phyloP scores from a whole-genome alignment of 23 red algal species.

The Gracilaria caudata region DNA sequence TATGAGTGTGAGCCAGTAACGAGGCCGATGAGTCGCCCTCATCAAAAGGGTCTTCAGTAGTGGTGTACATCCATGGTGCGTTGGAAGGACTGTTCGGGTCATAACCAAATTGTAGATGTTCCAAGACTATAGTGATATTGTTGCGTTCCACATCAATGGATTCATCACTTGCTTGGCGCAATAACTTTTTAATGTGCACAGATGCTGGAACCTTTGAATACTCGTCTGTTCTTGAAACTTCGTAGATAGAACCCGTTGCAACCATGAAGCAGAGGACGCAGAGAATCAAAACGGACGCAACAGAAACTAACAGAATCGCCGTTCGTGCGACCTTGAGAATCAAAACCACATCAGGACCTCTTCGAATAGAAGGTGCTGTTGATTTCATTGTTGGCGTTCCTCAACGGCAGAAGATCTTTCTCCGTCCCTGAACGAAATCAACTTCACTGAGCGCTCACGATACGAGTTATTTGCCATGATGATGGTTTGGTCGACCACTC shows the following conservation, averaged over 20 bases:
- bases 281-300: slow-evolving; percentile 15
- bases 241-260: neutral
- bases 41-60: slow-evolving; percentile 29
- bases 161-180: neutral
- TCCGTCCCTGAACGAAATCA: neutral
- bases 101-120: slow-evolving; percentile 45
- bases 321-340: neutral
- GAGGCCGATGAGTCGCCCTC: slow-evolving; percentile 16
- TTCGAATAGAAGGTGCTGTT: neutral
- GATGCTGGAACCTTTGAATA: neutral
- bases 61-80: slow-evolving; percentile 69
- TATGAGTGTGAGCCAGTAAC: slow-evolving; percentile 44
- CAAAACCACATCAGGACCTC: neutral
- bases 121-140: slow-evolving; percentile 68
- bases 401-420: neutral
- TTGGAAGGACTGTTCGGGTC: slow-evolving; percentile 8
- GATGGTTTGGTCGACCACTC: neutral
- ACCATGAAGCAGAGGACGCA: slow-evolving; percentile 19
- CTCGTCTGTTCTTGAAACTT: neutral
- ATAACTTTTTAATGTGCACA: neutral
- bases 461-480: neutral
- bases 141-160: slow-evolving; percentile 35
- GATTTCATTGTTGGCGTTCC: neutral
- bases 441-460: neutral
- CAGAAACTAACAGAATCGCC: neutral